Base-by-base conservation (phyloP, 768 basidiomycete species). In the Mycena capillaripes region DNA sequence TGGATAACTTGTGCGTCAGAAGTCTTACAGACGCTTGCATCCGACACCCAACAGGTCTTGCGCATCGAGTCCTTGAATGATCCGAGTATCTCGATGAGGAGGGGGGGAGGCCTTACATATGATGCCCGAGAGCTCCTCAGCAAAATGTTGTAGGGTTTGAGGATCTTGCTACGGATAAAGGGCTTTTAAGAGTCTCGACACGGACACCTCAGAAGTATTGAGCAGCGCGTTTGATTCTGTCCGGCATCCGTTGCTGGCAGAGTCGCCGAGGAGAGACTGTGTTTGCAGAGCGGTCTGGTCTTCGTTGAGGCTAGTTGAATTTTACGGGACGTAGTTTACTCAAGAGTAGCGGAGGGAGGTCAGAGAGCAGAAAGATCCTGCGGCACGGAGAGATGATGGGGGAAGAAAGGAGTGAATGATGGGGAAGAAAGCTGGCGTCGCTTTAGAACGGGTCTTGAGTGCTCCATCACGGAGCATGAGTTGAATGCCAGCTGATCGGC, bases 381-480 rank as follows among this genome's bases (percentile, higher is more conserved):
- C 25, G 52, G 52, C 16, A 29, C 27, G 44, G 44, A 46, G 44
- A 53, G 52, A 53, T 53, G 52, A 36, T 36, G 34, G 34, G 34
- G 34, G 34, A 36, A 36, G 34, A 36, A 36, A 36, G 34, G 34
- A 36, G 34, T 36, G 34, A 36, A 53, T 53, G 52, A 29, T 46
- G 52, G 52, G 52, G 27, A 53, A 53, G 52, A 53, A 53, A 53
- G 52, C 23, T 25, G 52, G 23, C 23, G 27, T 53, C 27, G 52
- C 52, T 53, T 53, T 53, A 25, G 52, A 53, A 53, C 52, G 52
- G 52, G 52, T 23, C 52, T 53, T 53, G 52, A 53, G 52, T 23
- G 52, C 23, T 53, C 27, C 52, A 23, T 27, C 52, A 25, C 52
- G 23, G 52, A 23, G 52, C 4, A 29, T 25, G 27, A 53, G n/a